Percentiles rank a stretch among this genome's conserved stretches.
Evolutionary conservation across 306 rosid species (phyloP).

Genomic region (Cucurbita ficifolia): DNA sequence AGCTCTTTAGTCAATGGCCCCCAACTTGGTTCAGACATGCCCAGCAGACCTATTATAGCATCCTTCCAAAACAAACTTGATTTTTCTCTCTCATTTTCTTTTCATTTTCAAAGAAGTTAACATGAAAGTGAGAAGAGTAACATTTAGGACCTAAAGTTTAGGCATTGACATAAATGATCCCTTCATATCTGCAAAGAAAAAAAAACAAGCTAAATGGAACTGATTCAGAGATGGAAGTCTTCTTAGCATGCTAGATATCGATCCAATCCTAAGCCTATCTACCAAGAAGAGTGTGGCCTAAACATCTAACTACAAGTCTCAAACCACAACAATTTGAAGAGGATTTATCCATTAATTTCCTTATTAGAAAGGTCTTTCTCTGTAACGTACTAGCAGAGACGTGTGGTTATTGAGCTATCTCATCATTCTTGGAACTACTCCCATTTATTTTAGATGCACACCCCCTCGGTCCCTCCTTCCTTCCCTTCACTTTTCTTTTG

Average conservation of each 20-base stretch:
- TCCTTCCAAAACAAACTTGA: background rate
- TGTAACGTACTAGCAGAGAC: background rate
- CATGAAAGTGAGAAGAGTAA: background rate
- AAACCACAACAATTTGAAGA: conserved; percentile 2
- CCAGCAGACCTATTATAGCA: background rate
- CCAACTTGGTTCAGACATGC: background rate
- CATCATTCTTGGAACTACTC: conserved; percentile 18
- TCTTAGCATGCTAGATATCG: background rate
- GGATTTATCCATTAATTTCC: background rate
- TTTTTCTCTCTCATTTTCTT: background rate
- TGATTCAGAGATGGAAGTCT: background rate
- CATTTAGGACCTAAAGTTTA: background rate
- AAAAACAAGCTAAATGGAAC: background rate
- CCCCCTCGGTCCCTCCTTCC: conserved; percentile 13
- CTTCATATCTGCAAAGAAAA: background rate
- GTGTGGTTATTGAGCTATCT: conserved; percentile 37
- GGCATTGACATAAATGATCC: background rate
- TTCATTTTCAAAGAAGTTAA: background rate
- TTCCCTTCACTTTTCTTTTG: conserved; percentile 4
- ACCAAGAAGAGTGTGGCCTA: background rate
- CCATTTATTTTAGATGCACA: conserved; percentile 20
- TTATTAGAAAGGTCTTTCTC: background rate
- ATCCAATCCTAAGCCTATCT: background rate
- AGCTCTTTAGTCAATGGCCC: background rate
- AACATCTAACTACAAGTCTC: background rate